Conservation (phyloP, 495 filamentous ascomycete genomes). For the Annulohypoxylon maeteangense region DNA sequence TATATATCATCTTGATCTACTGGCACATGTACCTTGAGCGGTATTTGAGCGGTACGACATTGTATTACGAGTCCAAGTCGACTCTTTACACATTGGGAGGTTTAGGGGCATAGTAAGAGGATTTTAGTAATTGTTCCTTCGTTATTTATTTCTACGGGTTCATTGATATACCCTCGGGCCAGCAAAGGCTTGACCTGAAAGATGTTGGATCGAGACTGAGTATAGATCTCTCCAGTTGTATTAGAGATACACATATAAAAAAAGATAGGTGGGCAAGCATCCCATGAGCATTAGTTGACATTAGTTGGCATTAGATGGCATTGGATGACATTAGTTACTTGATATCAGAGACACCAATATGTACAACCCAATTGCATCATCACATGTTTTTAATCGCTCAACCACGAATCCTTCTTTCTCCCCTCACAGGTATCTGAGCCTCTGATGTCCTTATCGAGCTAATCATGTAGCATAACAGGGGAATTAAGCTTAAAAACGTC, state of each 20-base stretch:
- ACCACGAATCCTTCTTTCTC: not conserved
- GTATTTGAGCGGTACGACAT: not conserved
- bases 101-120: not conserved
- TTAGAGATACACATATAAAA: constrained; percentile 11
- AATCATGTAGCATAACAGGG: not conserved
- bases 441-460: not conserved
- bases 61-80: not conserved
- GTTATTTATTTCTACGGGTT: constrained; percentile 17
- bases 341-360: no score
- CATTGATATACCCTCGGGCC: constrained; percentile 32
- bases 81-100: not conserved
- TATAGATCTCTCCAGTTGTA: constrained; percentile 18
- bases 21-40: not conserved
- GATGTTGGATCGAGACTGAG: constrained; percentile 24
- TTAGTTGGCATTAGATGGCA: no score
- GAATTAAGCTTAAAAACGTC: constrained; percentile 1
- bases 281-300: constrained; percentile 23
- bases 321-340: no score
- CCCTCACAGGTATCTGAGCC: not conserved
- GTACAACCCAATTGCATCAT: constrained; percentile 12
- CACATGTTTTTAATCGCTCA: not conserved
- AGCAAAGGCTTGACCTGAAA: constrained; percentile 8
- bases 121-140: constrained; percentile 21
- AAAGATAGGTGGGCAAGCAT: constrained; percentile 15
- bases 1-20: not conserved